phyloP scores from a whole-genome alignment of 306 rosid species.

The Aeschynomene evenia region DNA sequence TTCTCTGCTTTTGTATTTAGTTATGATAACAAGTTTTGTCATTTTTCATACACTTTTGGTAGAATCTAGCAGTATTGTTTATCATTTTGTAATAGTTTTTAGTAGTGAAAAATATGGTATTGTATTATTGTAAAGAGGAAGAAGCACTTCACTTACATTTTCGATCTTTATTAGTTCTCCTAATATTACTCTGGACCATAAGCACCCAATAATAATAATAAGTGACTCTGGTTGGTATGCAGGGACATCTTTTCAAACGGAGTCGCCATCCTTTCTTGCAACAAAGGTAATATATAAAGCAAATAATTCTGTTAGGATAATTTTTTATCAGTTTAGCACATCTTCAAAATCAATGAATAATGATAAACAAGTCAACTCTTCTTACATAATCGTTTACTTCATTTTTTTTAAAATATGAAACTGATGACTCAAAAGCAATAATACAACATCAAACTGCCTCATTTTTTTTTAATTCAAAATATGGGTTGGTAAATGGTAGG shows the following conservation, averaged over 20 bases:
- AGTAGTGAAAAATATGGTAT: no score
- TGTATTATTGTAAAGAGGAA: no score
- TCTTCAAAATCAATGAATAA: slow-evolving; percentile 5
- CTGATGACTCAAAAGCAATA: no score
- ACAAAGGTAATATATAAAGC: slow-evolving; percentile 37
- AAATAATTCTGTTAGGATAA: background rate
- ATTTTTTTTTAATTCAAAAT: background rate
- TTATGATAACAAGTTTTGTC: no score
- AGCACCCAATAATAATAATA: slow-evolving; percentile 2
- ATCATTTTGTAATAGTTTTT: no score
- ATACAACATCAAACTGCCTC: no score
- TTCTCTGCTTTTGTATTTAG: no score
- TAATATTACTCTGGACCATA: background rate
- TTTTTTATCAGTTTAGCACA: background rate
- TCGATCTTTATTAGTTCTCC: background rate
- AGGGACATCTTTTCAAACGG: slow-evolving; percentile 41
- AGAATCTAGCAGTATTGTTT: no score
- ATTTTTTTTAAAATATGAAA: no score
- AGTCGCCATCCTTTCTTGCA: slow-evolving; percentile 18
- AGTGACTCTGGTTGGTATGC: slow-evolving; percentile 30
- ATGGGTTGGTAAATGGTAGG: background rate
- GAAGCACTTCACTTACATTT: background rate
- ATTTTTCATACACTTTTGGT: no score
- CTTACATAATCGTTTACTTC: background rate
- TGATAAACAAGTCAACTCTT: background rate